Evolutionary conservation across 2,329 filamentous ascomycete species (phyloP), one percentile per base, ranked within the genome.

Genomic region (Penicillium sp.): DNA sequence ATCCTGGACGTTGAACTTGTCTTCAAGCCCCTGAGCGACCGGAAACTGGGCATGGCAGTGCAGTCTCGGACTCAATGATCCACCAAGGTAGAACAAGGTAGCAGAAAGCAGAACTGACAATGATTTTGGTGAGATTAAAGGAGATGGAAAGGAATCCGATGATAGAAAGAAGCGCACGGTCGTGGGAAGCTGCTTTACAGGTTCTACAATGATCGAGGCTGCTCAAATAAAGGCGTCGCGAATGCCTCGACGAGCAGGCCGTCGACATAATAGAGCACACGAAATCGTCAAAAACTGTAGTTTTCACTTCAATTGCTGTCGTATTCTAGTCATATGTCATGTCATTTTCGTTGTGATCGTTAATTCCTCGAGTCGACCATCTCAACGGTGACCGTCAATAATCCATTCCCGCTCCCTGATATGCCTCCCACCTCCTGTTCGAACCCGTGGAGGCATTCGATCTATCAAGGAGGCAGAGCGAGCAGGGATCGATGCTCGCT

Each of bases 401-500:
- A 50, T 52, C 57, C 67, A 62, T 35, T 71, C 70, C 21, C 69
- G 66, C 53, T 72, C 70, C 27, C 63, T 61, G 13, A 67, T 57
- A 37, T 62, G 52, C 27, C 68, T 62, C 25, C 65, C 62, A 2
- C 63, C 65, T 23, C 61, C 51, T 52, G 58, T 50, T 16, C 64
- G 61, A 27, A 59, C 55, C 3, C 63, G 63, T 16, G 64, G 65
- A 27, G 69, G 60, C 39, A 63, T 58, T 31, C 51, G 52, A 42
- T 57, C 63, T 42, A 50, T 53, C 31, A 60, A 33, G 11, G 49
- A 62, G 57, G 50, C 55, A 13, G 48, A 50, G 3, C 54, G 61
- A 25, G 57, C 60, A 46, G 65, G 63, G 19, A 69, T 56, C 19
- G 64, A 61, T 16, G 60, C 62, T 26, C 77, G 74, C 64, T 81